Evolutionary conservation across 495 filamentous ascomycete genomes (phyloP).

Genomic region (Penicillium turbatum): DNA sequence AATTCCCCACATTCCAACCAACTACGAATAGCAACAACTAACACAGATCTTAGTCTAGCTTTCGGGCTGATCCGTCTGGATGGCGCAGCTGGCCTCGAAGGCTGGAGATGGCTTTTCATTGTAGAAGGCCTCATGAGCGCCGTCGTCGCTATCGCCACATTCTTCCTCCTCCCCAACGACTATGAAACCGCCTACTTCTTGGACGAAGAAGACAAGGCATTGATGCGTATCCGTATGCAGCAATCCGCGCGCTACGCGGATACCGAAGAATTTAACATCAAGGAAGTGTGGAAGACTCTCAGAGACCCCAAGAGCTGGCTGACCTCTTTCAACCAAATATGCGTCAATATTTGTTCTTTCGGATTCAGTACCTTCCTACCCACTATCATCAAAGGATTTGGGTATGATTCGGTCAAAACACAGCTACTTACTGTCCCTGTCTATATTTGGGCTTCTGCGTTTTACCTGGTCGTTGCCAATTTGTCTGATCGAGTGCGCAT

Average conservation of each 20-base stretch:
- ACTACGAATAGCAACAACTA: background rate
- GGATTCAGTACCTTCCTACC: conserved; percentile 20
- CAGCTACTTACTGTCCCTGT: conserved; percentile 20
- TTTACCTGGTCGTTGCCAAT: conserved; percentile 12
- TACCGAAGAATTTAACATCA: conserved; percentile 10
- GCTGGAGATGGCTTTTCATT: conserved; percentile 43
- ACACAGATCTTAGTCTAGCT: conserved; percentile 19
- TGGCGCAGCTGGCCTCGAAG: conserved; percentile 26
- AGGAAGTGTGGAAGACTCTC: conserved; percentile 15
- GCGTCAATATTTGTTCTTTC: conserved; percentile 15
- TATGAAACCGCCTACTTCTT: conserved; percentile 17
- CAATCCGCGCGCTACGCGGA: conserved; percentile 8
- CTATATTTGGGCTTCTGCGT: conserved; percentile 16
- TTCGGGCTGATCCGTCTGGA: conserved; percentile 34
- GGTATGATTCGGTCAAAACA: conserved; percentile 11
- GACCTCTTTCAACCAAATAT: conserved; percentile 17
- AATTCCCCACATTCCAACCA: background rate
- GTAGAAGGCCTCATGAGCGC: conserved; percentile 33
- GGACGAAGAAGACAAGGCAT: conserved; percentile 14
- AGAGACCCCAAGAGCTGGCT: conserved; percentile 14
- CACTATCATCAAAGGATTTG: conserved; percentile 14
- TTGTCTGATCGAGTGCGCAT: conserved; percentile 14
- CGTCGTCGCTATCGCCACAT: conserved; percentile 12
- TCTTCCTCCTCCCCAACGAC: conserved; percentile 15
- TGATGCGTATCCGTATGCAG: conserved; percentile 16